phyloP scores from a whole-genome alignment of 2,329 filamentous ascomycete species.

The Apiospora saccharicola region DNA sequence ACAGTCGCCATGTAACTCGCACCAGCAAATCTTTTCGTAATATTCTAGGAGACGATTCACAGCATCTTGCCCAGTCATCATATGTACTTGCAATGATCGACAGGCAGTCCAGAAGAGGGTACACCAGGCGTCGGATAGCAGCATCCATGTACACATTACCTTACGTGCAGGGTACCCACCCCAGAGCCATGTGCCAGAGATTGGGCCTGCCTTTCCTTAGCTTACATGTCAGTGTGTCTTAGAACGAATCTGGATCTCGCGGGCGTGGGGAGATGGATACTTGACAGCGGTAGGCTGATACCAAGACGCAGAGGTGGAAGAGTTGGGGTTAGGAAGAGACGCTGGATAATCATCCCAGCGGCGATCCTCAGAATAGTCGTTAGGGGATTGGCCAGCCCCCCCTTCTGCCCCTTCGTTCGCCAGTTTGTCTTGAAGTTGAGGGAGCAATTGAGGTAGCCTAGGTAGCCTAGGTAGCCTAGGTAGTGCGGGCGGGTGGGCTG shows the following conservation, averaged over 20 bases:
- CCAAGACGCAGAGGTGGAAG: background rate
- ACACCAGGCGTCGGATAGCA: background rate
- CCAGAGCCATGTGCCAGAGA: slow-evolving; percentile 14
- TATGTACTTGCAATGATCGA: slow-evolving; percentile 5
- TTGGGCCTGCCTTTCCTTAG: background rate
- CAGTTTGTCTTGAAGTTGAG: background rate
- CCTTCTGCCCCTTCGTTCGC: no score
- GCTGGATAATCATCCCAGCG: background rate
- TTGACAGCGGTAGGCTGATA: background rate
- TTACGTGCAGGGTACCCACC: slow-evolving; percentile 11
- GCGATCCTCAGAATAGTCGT: slow-evolving; percentile 3
- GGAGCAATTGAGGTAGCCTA: no score
- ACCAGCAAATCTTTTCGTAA: background rate
- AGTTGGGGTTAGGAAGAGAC: background rate
- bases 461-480: no score
- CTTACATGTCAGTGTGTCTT: slow-evolving; percentile 19
- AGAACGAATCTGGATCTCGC: slow-evolving; percentile 17
- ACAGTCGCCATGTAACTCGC: slow-evolving; percentile 6
- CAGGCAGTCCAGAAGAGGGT: background rate
- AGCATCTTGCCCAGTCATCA: background rate
- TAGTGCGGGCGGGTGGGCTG: background rate
- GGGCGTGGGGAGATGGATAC: background rate
- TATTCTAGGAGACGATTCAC: slow-evolving; percentile 2
- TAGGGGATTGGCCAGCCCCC: background rate
- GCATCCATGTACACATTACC: background rate